Evolutionary conservation across 441 rosid species (phyloP).

Genomic region (Hypseocharis bilobata): DNA sequence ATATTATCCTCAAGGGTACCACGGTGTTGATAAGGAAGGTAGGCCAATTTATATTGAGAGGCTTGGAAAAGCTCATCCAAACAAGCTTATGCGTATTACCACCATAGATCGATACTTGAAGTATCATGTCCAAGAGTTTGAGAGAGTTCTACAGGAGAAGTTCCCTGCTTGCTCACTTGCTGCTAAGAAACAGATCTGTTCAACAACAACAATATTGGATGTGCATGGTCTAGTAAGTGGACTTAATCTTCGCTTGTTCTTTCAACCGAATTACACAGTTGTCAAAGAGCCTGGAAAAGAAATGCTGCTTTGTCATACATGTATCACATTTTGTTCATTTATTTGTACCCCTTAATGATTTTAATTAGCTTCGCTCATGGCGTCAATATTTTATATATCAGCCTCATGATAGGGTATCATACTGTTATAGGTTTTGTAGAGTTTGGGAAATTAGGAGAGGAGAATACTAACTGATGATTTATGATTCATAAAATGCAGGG

Average conservation of each 20-base stretch:
- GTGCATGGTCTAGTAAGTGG: conserved; percentile 76
- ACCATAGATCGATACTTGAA: conserved; percentile 64
- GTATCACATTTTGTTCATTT: neutral
- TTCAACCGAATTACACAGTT: neutral
- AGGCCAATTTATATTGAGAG: conserved; percentile 87
- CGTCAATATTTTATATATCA: neutral
- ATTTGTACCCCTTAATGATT: neutral
- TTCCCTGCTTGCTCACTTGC: conserved; percentile 92
- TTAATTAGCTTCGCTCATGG: neutral
- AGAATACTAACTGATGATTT: conserved; percentile 23
- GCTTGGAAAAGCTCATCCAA: conserved; percentile 88
- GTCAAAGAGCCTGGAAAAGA: neutral
- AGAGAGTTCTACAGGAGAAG: conserved; percentile 70
- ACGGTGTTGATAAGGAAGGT: conserved; percentile 94
- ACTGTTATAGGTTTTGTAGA: neutral
- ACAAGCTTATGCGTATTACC: conserved; percentile 75
- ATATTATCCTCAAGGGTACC: conserved; percentile 88
- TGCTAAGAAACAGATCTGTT: conserved; percentile 63
- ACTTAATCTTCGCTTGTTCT: conserved; percentile 11
- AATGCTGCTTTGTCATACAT: neutral
- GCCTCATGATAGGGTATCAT: neutral
- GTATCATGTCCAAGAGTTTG: conserved; percentile 95
- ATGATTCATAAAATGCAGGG: conserved; percentile 45
- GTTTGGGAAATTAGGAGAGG: neutral
- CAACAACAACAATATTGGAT: conserved; percentile 81